Base-by-base conservation (phyloP, 305 asterid genomes). In the Fraxinus angustifolia region DNA sequence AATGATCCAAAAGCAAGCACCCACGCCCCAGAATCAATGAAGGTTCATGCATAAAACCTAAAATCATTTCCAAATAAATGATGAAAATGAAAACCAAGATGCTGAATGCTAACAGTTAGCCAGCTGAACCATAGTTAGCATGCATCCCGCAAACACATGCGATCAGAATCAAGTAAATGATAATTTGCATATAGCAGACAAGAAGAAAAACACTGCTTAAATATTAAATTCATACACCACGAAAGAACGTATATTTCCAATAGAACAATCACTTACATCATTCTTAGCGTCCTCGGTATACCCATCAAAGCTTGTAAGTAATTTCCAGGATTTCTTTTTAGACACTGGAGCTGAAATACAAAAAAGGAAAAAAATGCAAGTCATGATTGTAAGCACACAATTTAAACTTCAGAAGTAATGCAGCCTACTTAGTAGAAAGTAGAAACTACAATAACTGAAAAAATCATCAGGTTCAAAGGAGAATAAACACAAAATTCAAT, bases 231-330 rank as follows among this genome's bases (percentile, higher is more conserved):
- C 33, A 67, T 10, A 33, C 73, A 14, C n/a, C 17, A 72, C 76
- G 58, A 11, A 11, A 45, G 30, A 73, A 16, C 38, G 48, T 45
- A 60, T 77, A 82, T 76, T 80, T 73, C 72, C 73, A 56, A 21
- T 77, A 36, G 19, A 78, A 71, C 3, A 53, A 62, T 77, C 60
- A 82, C 98, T 92, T 83, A 95, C 99, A 96, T 96, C 99, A 96
- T 96, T 86, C 99, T 87, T 80, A 96, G 92, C 73, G 99, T 96
- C 90, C 99, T 91, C 17, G 98, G 98, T 87, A 96, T 92, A 80
- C 91, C 95, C 87, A 88, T 89, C 85, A 96, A 84, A 80, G 99
- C 98, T 87, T 96, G 99, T 70, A 94, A 87, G 87, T 92, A 85
- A 91, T 96, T 96, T 67, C 93, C 96, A 62, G 96, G 97, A 85